phyloP scores from a whole-genome alignment of 2,329 filamentous ascomycete species.

The Aspergillus carbonarius region DNA sequence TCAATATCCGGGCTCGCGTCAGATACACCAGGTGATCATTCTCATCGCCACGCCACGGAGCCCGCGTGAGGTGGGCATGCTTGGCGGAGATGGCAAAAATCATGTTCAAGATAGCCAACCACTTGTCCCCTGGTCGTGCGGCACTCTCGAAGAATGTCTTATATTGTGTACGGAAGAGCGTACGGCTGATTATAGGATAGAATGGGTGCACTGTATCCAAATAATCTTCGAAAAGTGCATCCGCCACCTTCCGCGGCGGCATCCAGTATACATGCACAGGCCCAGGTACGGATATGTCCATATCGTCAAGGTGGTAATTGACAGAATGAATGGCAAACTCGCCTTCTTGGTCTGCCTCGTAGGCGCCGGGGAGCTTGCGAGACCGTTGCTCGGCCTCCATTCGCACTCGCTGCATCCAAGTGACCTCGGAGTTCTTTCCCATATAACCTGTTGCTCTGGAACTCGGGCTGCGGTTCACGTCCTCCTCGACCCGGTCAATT shows the following conservation, averaged over 20 bases:
- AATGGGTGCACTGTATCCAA: conserved; percentile 44
- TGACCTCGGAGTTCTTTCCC: conserved; percentile 49
- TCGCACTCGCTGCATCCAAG: conserved; percentile 46
- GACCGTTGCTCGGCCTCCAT: conserved; percentile 38
- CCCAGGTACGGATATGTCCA: conserved; percentile 41
- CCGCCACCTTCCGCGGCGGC: conserved; percentile 41
- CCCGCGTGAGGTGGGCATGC: conserved; percentile 44
- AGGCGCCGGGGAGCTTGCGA: conserved; percentile 27
- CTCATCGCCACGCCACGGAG: conserved; percentile 43
- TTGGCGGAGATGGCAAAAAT: conserved; percentile 48
- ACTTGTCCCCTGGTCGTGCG: conserved; percentile 39
- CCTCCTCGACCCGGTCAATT: conserved; percentile 47
- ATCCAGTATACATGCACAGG: conserved; percentile 44
- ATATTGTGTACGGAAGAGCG: conserved; percentile 43
- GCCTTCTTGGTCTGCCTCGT: conserved; percentile 31
- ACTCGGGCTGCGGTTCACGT: conserved; percentile 40
- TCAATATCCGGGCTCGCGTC: conserved; percentile 44
- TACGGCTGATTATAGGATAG: conserved; percentile 46
- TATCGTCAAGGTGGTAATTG: conserved; percentile 47
- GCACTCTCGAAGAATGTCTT: conserved; percentile 38
- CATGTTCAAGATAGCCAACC: conserved; percentile 48
- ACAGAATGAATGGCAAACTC: conserved; percentile 35
- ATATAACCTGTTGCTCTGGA: conserved; percentile 44
- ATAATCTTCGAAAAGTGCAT: conserved; percentile 44
- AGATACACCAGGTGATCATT: conserved; percentile 47